phyloP scores from a whole-genome alignment of 31 red algal species.

The Odonthalia washingtoniensis region DNA sequence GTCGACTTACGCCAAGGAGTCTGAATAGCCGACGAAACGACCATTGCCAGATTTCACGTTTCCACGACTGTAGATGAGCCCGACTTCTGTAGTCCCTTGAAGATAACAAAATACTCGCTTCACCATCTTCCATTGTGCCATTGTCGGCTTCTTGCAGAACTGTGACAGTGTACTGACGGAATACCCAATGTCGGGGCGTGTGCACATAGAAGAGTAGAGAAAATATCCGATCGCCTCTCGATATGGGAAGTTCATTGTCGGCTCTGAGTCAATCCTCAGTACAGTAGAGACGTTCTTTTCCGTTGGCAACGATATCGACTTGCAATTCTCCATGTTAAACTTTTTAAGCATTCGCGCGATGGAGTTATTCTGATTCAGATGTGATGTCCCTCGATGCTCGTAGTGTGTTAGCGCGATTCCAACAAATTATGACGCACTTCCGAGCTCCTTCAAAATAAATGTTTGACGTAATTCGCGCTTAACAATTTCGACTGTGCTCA shows the following conservation, averaged over 20 bases:
- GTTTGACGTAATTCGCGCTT: neutral
- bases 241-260: constrained; percentile 22
- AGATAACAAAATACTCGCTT: constrained; percentile 44
- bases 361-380: neutral
- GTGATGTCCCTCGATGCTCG: neutral
- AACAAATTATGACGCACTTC: neutral
- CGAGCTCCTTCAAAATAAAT: neutral
- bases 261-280: neutral
- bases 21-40: neutral
- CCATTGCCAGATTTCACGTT: neutral
- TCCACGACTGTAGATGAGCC: neutral
- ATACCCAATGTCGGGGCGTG: constrained; percentile 13
- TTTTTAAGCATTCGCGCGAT: neutral
- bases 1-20: constrained; percentile 13
- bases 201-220: neutral
- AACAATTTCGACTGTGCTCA: neutral
- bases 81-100: neutral
- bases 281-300: neutral
- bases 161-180: neutral
- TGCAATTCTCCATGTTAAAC: constrained; percentile 34
- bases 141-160: neutral
- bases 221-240: constrained; percentile 2
- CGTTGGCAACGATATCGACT: constrained; percentile 30
- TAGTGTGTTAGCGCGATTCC: constrained; percentile 29
- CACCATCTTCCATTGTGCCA: constrained; percentile 17